These are phyloP conservation scores for Colletotrichum sansevieriae DNA, from an alignment of 2,329 filamentous ascomycete species.

Conservation along the genomic window DNA sequence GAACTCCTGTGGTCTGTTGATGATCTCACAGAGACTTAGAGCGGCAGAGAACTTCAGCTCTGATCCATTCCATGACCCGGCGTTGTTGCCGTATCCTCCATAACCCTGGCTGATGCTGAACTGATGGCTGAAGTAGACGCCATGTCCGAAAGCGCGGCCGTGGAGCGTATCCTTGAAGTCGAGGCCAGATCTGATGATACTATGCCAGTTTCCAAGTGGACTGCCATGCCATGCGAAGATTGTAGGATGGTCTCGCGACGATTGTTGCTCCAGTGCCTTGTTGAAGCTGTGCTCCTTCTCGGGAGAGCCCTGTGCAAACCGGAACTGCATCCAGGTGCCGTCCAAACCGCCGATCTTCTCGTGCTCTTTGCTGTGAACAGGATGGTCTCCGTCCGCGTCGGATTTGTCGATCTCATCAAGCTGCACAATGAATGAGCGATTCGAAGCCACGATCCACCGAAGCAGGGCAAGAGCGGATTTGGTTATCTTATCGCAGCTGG, in stretches of 20 bases:
- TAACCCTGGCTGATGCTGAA: constrained; percentile 71
- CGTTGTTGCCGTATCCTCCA: not conserved
- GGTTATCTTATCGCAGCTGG: constrained; percentile 67
- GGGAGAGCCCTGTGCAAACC: constrained; percentile 88
- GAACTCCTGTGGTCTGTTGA: constrained; percentile 79
- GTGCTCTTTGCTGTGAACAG: constrained; percentile 45
- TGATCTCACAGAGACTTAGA: constrained; percentile 85
- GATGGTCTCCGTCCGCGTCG: constrained; percentile 5
- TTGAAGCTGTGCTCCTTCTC: constrained; percentile 86
- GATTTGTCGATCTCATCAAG: constrained; percentile 62
- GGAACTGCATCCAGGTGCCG: constrained; percentile 79
- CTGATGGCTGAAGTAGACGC: constrained; percentile 81
- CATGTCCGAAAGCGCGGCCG: constrained; percentile 81
- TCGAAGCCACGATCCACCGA: constrained; percentile 91
- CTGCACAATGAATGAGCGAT: constrained; percentile 86
- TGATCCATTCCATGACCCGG: constrained; percentile 73
- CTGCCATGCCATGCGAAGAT: constrained; percentile 93
- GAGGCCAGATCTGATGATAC: constrained; percentile 85
- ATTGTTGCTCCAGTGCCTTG: constrained; percentile 67
- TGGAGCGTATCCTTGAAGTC: constrained; percentile 74
- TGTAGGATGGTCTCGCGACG: constrained; percentile 67
- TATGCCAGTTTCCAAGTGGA: constrained; percentile 84
- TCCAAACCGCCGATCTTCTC: constrained; percentile 74
- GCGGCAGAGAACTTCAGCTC: constrained; percentile 69
- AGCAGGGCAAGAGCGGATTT: constrained; percentile 76